Evolutionary conservation across 306 rosid species (phyloP), one percentile per base, ranked within the genome.

Genomic region (Lotus japonicus): DNA sequence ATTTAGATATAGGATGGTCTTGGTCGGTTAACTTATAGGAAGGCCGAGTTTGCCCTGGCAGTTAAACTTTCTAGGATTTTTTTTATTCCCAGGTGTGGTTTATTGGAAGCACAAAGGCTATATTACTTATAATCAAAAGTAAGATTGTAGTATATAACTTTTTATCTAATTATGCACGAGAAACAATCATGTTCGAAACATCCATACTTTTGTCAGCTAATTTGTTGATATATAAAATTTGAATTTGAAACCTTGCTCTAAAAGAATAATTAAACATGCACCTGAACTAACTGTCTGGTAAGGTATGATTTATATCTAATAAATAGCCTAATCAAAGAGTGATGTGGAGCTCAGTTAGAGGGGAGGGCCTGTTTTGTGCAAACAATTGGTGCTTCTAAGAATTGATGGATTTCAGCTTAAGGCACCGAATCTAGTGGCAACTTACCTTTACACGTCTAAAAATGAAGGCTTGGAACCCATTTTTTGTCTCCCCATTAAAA

Each of bases 401-500:
- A 48, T 65, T 76, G 14, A 58, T 80, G 64, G 74, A 69, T 67
- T 64, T 63, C 18, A 79, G 79, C 55, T 81, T 75, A 68, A 74
- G 84, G 76, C 56, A 75, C 15, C 52, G 72, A 67, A 70, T 81
- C 81, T 76, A 84, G 89, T 83, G 89, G 89, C 66, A 77, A 45
- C 21, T 60, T 36, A 64, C 67, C 90, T 88, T 86, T 86, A 82
- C 95, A 83, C 91, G 84, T 71, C 59, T 69, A 84, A 80, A 71
- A 77, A 71, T 66, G 78, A 64, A 69, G 16, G 72, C 59, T 79
- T 77, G 72, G 76, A 84, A 81, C 56, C 77, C 77, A 75, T 81
- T 87, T 72, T 80, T 56, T 82, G 72, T 77, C 81, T 77, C 86
- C 79, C 88, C 70, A 82, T 75, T 73, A 72, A 78, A 80, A 64